Evolutionary conservation across 2,329 filamentous ascomycete species (phyloP), one percentile per base, ranked within the genome.

Genomic region (Ceratocystis huliohia): DNA sequence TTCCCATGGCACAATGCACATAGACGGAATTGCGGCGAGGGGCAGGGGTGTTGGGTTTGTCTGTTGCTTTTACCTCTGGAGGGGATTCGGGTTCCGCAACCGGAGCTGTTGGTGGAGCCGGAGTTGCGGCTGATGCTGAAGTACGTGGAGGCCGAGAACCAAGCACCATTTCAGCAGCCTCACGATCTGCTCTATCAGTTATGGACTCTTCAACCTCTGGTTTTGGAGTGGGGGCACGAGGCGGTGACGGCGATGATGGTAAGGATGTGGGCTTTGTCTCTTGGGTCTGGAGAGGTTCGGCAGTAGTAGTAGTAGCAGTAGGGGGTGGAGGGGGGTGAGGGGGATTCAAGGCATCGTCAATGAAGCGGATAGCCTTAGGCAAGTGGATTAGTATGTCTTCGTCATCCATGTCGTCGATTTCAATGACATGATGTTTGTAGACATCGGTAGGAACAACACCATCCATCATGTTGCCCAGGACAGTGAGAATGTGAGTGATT

Each of bases 401-500:
- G 72, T 96, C 91, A 22, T 93, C 89, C 64, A 92, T 84, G 78
- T 99, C 94, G 75, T 97, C 89, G 56, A 96, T 85, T 70, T 95
- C 88, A 70, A 97, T 88, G 68, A 85, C 81, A 71, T 90, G 81
- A 74, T 95, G 91, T 69, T 86, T 78, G 74, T 86, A 91, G 53
- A 20, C 79, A 74, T 72, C 76, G 77, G 46, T 59, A 15, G 61
- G 61, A n/a, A 66, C 61, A 25, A 50, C 67, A 50, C 59, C 53
- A 20, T 48, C 63, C 48, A 65, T 65, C 63, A 65, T 76, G 68
- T 71, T 73, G 61, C 84, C 83, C 68, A 93, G 76, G 50, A 94
- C 88, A 3, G 92, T 96, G n/a, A 97, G 80, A 37, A 97, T 83
- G 76, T 96, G 92, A 2, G 91, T 96, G 74, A 99, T 91, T 70